A percentile compares a stretch with the other conserved stretches of the same genome.
phyloP scores from a whole-genome alignment of 2,329 filamentous ascomycete genomes.

The Stachybotrys elegans region DNA sequence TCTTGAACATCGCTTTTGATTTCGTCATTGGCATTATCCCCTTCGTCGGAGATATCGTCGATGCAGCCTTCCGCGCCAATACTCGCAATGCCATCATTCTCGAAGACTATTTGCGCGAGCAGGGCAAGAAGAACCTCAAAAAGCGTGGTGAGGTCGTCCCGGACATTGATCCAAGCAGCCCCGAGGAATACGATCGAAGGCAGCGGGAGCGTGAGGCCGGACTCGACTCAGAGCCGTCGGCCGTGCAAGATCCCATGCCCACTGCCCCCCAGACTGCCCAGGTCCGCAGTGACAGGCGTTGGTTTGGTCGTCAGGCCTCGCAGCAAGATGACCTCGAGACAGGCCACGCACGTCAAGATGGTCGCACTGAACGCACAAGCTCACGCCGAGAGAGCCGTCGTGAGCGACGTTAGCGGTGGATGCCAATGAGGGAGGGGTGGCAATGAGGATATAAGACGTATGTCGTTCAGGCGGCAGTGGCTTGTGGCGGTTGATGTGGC shows the following conservation, averaged over 20 bases:
- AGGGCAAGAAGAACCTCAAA: conserved; percentile 55
- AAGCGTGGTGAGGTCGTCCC: conserved; percentile 41
- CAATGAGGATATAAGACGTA: no score
- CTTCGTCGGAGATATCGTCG: conserved; percentile 69
- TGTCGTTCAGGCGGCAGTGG: no score
- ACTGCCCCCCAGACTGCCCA: conserved; percentile 21
- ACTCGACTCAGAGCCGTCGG: conserved; percentile 14
- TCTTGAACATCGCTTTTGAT: conserved; percentile 72
- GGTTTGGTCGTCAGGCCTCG: conserved; percentile 22
- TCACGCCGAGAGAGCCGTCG: no score
- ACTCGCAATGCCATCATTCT: conserved; percentile 69
- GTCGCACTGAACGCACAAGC: no score
- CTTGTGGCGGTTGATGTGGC: no score
- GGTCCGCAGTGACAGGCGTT: conserved; percentile 19
- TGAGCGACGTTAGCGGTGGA: no score
- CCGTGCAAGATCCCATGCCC: conserved; percentile 12
- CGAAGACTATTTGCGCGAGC: conserved; percentile 62
- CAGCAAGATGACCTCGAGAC: conserved; percentile 25
- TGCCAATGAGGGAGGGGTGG: no score
- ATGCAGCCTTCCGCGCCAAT: conserved; percentile 70
- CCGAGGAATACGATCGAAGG: conserved; percentile 43
- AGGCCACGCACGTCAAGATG: no score
- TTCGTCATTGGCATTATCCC: conserved; percentile 71
- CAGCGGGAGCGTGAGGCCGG: conserved; percentile 19
- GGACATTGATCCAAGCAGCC: conserved; percentile 46